Evolutionary conservation across 2,329 filamentous ascomycete genomes (phyloP).

Genomic region (Diplocarpon mali): DNA sequence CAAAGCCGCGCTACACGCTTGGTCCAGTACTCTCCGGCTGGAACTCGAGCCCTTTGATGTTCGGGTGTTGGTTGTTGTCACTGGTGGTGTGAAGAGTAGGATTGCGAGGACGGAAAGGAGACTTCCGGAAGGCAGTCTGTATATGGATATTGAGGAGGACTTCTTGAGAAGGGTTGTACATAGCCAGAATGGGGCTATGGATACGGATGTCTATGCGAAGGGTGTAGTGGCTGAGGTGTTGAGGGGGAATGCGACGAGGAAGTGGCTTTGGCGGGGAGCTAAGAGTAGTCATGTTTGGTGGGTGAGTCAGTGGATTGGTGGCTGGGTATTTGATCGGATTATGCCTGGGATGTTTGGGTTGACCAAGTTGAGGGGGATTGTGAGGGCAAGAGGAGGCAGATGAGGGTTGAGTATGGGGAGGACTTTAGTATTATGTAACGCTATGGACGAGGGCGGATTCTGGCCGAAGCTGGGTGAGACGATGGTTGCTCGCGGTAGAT

Average conservation of each 20-base stretch:
- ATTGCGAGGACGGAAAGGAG: conserved; percentile 14
- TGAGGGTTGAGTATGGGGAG: neutral
- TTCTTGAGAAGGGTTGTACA: conserved; percentile 16
- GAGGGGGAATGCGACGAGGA: conserved; percentile 10
- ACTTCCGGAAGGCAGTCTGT: conserved; percentile 14
- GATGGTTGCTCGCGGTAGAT: no score
- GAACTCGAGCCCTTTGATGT: conserved; percentile 24
- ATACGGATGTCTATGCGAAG: conserved; percentile 16
- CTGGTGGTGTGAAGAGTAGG: conserved; percentile 17
- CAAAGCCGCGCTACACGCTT: conserved; percentile 54
- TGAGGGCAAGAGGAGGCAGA: conserved; percentile 5
- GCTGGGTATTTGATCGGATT: conserved; percentile 19
- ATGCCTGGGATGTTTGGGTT: conserved; percentile 22
- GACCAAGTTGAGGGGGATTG: conserved; percentile 12
- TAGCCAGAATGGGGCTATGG: conserved; percentile 21
- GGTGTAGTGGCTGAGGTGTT: conserved; percentile 21
- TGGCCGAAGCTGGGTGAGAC: no score
- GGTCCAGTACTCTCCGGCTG: conserved; percentile 18
- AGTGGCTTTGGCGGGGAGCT: conserved; percentile 22
- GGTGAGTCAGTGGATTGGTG: conserved; percentile 13
- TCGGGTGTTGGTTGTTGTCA: conserved; percentile 19
- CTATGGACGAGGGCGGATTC: no score
- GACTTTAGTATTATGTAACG: neutral
- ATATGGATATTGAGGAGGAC: conserved; percentile 15
- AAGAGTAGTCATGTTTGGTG: conserved; percentile 15